Evolutionary conservation across 2,329 filamentous ascomycete genomes (phyloP), one percentile per base, ranked within the genome.

Genomic region (Xylariales sp.): DNA sequence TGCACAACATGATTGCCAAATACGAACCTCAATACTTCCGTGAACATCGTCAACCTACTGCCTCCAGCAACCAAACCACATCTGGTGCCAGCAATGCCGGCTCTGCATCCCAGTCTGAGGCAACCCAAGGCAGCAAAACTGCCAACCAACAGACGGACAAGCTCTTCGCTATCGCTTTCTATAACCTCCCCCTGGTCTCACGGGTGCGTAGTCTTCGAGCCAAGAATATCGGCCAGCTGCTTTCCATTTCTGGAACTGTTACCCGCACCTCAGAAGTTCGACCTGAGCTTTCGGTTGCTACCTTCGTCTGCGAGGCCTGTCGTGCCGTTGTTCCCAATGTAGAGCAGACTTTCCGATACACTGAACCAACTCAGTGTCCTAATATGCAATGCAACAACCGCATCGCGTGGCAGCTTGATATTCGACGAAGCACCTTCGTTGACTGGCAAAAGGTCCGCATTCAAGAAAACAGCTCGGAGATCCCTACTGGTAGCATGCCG

Each of bases 371-470:
- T 4, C 88, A 96, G 66, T 98, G 93, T 52, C 91, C 93, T 8
- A 97, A 97, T 56, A 60, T 70, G 18, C 85, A 77, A 6, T 98
- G 93, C 60, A 83, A 83, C 52, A 98, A 98, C 66, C 83, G 93
- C 18, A 70, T 83, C 41, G 88, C 86, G n/a, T 98, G 93, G 93
- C 82, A 89, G 48, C 68, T 98, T n/a, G 91, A 98, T 53, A 96
- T 98, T 54, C 78, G 88, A 29, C 91, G 95, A 61, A 96, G 90
- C 61, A 97, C 90, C 0, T 98, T 98, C 59, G 86, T 98, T 44
- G 93, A 98, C 66, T 98, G 93, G 93, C 93, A 98, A 60, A 97
- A 97, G 61, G 89, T 97, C 17, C 86, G 94, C 46, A 88, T 97
- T 44, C 93, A 98, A 64, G 93, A 98, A 63, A 98, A 97, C 67